Percentiles rank a stretch among this genome's conserved stretches.
Evolutionary conservation across 805 yeast species (phyloP).

Genomic region (Huiozyma naganishii): DNA sequence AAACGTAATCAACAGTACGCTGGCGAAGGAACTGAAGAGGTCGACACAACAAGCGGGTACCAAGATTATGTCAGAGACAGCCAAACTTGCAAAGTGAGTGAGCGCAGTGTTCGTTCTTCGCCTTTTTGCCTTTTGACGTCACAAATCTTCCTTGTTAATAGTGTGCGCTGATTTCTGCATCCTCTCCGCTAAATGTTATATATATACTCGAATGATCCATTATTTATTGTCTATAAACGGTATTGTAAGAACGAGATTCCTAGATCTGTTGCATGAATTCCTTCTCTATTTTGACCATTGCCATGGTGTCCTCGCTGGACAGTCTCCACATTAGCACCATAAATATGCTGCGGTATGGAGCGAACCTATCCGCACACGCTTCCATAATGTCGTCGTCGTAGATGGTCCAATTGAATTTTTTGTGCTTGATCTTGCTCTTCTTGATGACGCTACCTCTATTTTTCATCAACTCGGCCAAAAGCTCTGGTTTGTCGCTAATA

Average conservation of each 20-base stretch:
- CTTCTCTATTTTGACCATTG: constrained; percentile 21
- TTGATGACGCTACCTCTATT: constrained; percentile 26
- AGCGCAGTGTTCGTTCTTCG: background rate
- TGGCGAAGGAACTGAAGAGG: constrained; percentile 17
- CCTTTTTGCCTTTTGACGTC: background rate
- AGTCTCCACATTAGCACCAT: constrained; percentile 71
- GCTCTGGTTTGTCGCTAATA: constrained; percentile 40
- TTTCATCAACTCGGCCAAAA: constrained; percentile 36
- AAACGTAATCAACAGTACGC: constrained; percentile 25
- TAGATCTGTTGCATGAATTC: constrained; percentile 8
- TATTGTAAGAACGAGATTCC: too few species aligned
- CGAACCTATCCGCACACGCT: constrained; percentile 44
- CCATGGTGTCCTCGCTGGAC: constrained; percentile 38
- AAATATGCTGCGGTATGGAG: constrained; percentile 57
- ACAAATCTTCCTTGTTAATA: background rate
- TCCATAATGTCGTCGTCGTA: constrained; percentile 48
- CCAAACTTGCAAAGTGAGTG: constrained; percentile 17
- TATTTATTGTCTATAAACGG: too few species aligned
- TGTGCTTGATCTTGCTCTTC: constrained; percentile 29
- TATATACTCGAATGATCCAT: background rate
- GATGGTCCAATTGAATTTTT: constrained; percentile 56
- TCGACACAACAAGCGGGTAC: constrained; percentile 20
- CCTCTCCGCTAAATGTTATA: background rate
- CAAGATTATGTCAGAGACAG: constrained; percentile 29
- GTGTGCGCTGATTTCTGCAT: background rate